Percentiles rank a stretch among this genome's conserved stretches.
These are phyloP conservation scores for Euclidium syriacum DNA, from an alignment of 345 rosid species.

Conservation along the genomic window DNA sequence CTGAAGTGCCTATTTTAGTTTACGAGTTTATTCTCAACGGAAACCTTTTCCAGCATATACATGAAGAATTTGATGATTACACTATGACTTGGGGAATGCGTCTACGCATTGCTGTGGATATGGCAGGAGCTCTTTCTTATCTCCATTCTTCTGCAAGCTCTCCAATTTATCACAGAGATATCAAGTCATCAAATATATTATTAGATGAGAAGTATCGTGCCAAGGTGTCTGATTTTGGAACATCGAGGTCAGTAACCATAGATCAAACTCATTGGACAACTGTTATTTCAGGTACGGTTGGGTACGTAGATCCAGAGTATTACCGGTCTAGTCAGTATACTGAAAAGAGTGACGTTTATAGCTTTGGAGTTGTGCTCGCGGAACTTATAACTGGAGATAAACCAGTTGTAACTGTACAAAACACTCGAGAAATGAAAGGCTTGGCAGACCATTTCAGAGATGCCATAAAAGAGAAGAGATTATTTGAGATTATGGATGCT, in stretches of 20 bases:
- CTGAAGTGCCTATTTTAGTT: constrained; percentile 40
- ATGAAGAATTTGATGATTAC: constrained; percentile 12
- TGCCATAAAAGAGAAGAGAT: constrained; percentile 36
- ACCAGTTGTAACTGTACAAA: constrained; percentile 30
- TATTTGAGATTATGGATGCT: constrained; percentile 37
- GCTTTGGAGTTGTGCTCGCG: constrained; percentile 17
- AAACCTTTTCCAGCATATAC: constrained; percentile 39
- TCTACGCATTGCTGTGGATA: constrained; percentile 31
- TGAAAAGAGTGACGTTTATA: constrained; percentile 28
- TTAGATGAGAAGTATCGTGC: constrained; percentile 27
- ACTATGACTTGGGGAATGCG: constrained; percentile 35
- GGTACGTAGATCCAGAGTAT: constrained; percentile 26
- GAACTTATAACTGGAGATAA: constrained; percentile 12
- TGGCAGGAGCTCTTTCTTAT: constrained; percentile 31
- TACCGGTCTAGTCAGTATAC: constrained; percentile 19
- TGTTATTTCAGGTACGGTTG: constrained; percentile 17
- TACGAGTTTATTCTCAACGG: constrained; percentile 41
- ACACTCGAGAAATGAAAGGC: constrained; percentile 37
- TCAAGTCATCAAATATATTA: constrained; percentile 31
- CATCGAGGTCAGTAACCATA: constrained; percentile 22
- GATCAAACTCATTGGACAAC: constrained; percentile 32
- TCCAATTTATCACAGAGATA: constrained; percentile 38
- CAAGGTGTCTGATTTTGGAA: constrained; percentile 28
- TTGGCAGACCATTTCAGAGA: constrained; percentile 39
- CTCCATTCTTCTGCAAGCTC: constrained; percentile 34